These are phyloP conservation scores for Thamnidium elegans DNA, from an alignment of 192 early-diverging fungal genomes.

Conservation along the genomic window DNA sequence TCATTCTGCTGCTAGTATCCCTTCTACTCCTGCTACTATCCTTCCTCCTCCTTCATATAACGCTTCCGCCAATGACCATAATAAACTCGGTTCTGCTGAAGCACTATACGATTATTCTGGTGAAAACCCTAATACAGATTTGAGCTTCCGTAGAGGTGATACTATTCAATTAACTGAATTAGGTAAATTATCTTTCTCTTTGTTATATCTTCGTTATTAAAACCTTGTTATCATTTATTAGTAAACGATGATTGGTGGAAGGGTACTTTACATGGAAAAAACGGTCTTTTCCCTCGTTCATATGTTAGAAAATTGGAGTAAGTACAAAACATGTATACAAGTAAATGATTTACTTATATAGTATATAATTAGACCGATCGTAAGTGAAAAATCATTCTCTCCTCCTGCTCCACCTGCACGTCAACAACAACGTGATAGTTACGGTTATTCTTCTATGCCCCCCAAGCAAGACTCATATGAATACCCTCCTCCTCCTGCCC, in stretches of 20 bases:
- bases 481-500: no score
- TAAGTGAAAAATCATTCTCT: not conserved
- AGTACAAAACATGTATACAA: not conserved
- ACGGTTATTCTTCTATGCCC: not conserved
- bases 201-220: not conserved
- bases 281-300: slow-evolving; percentile 38
- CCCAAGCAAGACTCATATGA: no score
- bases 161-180: slow-evolving; percentile 49
- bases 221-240: not conserved
- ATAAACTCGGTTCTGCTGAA: slow-evolving; percentile 32
- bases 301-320: slow-evolving; percentile 33
- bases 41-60: slow-evolving; percentile 21
- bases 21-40: not conserved
- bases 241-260: slow-evolving; percentile 43
- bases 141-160: slow-evolving; percentile 63
- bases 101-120: slow-evolving; percentile 67
- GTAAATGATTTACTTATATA: not conserved
- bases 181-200: slow-evolving; percentile 21
- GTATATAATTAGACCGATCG: not conserved
- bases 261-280: slow-evolving; percentile 25
- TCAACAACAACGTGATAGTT: not conserved
- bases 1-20: no score
- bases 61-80: not conserved
- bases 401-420: not conserved
- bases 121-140: slow-evolving; percentile 51